Conservation (phyloP, 192 early-diverging fungal species). For the Mortierella claussenii region DNA sequence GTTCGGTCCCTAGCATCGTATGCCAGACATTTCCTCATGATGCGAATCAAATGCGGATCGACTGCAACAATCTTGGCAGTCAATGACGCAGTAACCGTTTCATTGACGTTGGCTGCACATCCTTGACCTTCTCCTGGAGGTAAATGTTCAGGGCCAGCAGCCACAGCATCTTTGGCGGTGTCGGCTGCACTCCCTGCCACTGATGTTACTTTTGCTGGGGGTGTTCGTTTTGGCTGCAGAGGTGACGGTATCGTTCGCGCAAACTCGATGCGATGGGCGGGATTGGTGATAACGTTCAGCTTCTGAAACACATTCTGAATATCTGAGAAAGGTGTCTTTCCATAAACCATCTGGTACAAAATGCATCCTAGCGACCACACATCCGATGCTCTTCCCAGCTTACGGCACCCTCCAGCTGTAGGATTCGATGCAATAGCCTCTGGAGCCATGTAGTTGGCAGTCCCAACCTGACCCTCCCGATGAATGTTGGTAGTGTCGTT, state of each 20-base stretch:
- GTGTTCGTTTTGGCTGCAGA: background rate
- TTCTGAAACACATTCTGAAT: constrained; percentile 71
- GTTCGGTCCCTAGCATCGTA: constrained; percentile 70
- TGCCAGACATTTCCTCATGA: constrained; percentile 78
- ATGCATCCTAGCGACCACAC: constrained; percentile 96
- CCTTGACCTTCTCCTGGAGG: background rate
- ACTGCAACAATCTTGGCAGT: constrained; percentile 24
- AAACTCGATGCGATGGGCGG: constrained; percentile 73
- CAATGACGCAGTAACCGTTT: background rate
- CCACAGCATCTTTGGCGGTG: background rate
- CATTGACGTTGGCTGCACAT: background rate
- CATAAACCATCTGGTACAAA: constrained; percentile 92
- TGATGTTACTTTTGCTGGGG: background rate
- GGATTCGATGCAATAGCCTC: constrained; percentile 77
- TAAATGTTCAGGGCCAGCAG: background rate
- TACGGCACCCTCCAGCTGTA: constrained; percentile 18
- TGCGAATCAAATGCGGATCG: constrained; percentile 63
- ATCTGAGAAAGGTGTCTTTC: constrained; percentile 83
- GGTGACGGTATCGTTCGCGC: constrained; percentile 42
- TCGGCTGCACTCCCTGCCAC: background rate
- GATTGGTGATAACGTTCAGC: constrained; percentile 77
- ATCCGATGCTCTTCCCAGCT: constrained; percentile 85
- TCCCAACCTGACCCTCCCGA: constrained; percentile 87
- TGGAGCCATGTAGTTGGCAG: constrained; percentile 96
- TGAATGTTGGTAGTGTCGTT: constrained; percentile 96